Evolutionary conservation across 192 early-diverging fungal genomes (phyloP).

Genomic region (Fimicolochytrium jonesii): DNA sequence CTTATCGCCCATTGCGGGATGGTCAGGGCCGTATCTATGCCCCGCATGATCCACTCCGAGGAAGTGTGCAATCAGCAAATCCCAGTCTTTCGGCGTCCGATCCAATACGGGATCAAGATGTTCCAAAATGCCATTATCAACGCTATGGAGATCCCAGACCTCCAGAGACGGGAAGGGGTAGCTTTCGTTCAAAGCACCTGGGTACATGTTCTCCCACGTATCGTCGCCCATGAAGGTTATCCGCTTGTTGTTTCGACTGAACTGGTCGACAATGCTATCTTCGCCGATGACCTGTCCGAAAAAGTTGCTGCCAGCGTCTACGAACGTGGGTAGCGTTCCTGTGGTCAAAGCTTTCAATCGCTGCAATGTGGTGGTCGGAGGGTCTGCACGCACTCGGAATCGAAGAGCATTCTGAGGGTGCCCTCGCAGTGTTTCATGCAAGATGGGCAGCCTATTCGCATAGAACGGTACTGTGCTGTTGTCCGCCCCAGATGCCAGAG

Average conservation of each 20-base stretch:
- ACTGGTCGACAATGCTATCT: constrained; percentile 52
- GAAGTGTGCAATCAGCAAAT: constrained; percentile 85
- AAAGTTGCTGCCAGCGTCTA: constrained; percentile 59
- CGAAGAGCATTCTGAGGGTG: constrained; percentile 36
- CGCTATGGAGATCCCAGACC: constrained; percentile 89
- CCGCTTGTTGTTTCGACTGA: constrained; percentile 11
- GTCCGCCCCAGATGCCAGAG: not conserved
- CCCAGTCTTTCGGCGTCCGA: constrained; percentile 50
- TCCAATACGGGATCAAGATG: constrained; percentile 50
- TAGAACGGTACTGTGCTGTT: constrained; percentile 25
- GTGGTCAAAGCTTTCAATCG: constrained; percentile 58
- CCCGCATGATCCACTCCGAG: constrained; percentile 97
- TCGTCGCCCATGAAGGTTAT: constrained; percentile 87
- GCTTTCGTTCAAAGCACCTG: constrained; percentile 49
- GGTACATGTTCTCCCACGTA: constrained; percentile 90
- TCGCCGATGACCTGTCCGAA: constrained; percentile 44
- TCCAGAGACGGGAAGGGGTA: constrained; percentile 53
- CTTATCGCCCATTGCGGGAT: constrained; percentile 82
- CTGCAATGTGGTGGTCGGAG: constrained; percentile 62
- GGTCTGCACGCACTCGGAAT: constrained; percentile 48
- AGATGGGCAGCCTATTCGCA: constrained; percentile 41
- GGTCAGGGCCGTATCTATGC: constrained; percentile 82
- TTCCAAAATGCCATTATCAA: constrained; percentile 79
- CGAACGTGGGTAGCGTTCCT: constrained; percentile 57
- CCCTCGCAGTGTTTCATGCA: constrained; percentile 16